Evolutionary conservation across 139 green algal species (phyloP), one percentile per base, ranked within the genome.

Genomic region (Deuterostichococcus epilithicus): DNA sequence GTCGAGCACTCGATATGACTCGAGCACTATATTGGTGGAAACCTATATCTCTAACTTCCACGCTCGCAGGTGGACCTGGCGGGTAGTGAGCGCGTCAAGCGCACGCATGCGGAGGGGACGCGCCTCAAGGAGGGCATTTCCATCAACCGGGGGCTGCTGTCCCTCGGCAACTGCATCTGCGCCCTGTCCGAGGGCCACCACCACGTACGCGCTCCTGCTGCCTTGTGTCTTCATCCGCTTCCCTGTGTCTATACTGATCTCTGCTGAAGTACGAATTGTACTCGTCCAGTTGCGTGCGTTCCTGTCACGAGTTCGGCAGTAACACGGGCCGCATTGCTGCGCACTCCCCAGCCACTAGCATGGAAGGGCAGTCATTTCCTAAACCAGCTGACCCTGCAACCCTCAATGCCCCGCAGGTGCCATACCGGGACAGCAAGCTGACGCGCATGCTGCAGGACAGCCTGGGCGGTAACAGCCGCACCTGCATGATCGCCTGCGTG

Each of bases 401-500:
- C 30, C 15, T 28, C 26, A 2, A 23, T 42, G 47, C 34, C 5
- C 63, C 67, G 30, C 90, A 94, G 74, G 86, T 97, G 33, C 92
- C 92, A 8, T 97, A 96, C 84, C 85, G 96, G 30, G 92, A 99
- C 86, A 92, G 80, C 66, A 98, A 98, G 86, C 92, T 99, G 1
- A 99, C 96, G 2, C 89, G 96, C 23, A 91, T 99, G 76, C 84
- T 99, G 79, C 93, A 98, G 90, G 94, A 98, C 77, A 96, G 90
- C 0, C 80, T 98, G 67, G 94, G 94, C 26, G 94, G 95, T 77
- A 98, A 98, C 88, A 89, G 77, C 76, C 85, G 94, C n/a, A 98
- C 94, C 2, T 81, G 93, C 34, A 98, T 98, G 94, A 92, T 98
- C 47, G 95, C 94, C 6, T 97, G 94, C 76, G 92, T 98, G 44